Conservation (phyloP, 768 basidiomycete genomes). For the Leccinellum luteum region DNA sequence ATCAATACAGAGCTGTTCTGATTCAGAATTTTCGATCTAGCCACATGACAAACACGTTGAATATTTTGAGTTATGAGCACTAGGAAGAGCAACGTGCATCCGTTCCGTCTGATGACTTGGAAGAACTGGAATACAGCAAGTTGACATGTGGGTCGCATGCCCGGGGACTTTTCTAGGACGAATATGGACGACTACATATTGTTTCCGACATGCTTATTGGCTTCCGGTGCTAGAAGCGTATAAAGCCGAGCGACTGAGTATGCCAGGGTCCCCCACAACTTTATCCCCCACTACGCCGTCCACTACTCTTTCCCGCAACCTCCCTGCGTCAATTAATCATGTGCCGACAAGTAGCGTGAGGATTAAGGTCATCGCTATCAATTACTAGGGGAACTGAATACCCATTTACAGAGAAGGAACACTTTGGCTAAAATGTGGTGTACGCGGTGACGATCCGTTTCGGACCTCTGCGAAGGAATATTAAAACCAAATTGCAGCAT, state of each 20-base stretch:
- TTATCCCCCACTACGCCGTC: constrained; percentile 7
- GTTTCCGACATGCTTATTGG: constrained; percentile 27
- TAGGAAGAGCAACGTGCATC: constrained; percentile 21
- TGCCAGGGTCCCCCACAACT: constrained; percentile 15
- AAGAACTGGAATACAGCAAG: constrained; percentile 27
- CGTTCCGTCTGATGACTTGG: constrained; percentile 12
- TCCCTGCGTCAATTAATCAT: constrained; percentile 35
- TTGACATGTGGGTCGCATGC: constrained; percentile 23
- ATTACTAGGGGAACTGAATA: neutral
- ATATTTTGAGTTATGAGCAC: constrained; percentile 15
- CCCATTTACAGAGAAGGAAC: constrained; percentile 62
- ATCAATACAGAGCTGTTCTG: constrained; percentile 22
- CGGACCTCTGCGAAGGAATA: neutral
- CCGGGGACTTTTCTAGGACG: constrained; percentile 24
- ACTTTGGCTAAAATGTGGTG: constrained; percentile 69
- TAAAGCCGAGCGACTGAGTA: constrained; percentile 22
- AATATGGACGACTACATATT: constrained; percentile 28
- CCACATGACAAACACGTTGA: constrained; percentile 31
- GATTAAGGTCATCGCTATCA: constrained; percentile 16
- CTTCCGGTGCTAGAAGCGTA: constrained; percentile 25
- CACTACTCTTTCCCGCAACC: neutral
- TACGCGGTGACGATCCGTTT: constrained; percentile 34
- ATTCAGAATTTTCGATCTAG: constrained; percentile 26
- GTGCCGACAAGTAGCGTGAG: constrained; percentile 79
- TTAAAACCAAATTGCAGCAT: constrained; percentile 46